Conservation (phyloP, 129 eudicot genomes). For the Glebionis coronaria region DNA sequence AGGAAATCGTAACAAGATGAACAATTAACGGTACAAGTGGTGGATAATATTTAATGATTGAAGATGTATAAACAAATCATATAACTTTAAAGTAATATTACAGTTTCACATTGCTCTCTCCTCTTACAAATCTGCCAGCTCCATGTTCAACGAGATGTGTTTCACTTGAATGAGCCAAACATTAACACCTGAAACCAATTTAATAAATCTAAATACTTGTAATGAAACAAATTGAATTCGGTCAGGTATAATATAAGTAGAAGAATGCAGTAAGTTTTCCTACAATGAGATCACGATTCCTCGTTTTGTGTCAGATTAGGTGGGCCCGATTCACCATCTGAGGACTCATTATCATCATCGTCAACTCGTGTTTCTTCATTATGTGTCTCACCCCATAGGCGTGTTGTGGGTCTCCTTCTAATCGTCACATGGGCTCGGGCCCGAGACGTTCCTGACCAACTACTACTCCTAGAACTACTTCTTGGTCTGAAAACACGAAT, state of each 20-base stretch:
- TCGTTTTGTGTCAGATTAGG: conserved; percentile 33
- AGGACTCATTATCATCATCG: conserved; percentile 53
- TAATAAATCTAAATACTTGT: neutral
- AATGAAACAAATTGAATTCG: neutral
- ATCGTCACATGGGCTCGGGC: conserved; percentile 53
- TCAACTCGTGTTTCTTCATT: conserved; percentile 47
- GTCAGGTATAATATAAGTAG: neutral
- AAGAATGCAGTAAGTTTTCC: neutral
- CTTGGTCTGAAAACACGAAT: conserved; percentile 62
- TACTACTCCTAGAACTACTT: conserved; percentile 49
- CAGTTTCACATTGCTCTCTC: conserved; percentile 25
- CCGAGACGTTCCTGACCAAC: conserved; percentile 65
- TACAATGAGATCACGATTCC: conserved; percentile 30
- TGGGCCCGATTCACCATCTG: conserved; percentile 53
- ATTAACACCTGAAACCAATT: conserved; percentile 23
- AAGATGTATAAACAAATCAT: conserved; percentile 32
- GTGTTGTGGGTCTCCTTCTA: conserved; percentile 62
- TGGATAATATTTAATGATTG: conserved; percentile 17
- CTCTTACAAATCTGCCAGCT: conserved; percentile 22
- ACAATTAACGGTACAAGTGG: conserved; percentile 7
- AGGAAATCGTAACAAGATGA: conserved; percentile 4
- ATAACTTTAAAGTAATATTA: conserved; percentile 24
- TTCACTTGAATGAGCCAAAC: conserved; percentile 24
- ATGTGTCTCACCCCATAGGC: conserved; percentile 79
- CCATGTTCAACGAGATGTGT: conserved; percentile 5